These are phyloP conservation scores for Blastosporella zonata DNA, from an alignment of 1,284 basidiomycete species.

Conservation along the genomic window DNA sequence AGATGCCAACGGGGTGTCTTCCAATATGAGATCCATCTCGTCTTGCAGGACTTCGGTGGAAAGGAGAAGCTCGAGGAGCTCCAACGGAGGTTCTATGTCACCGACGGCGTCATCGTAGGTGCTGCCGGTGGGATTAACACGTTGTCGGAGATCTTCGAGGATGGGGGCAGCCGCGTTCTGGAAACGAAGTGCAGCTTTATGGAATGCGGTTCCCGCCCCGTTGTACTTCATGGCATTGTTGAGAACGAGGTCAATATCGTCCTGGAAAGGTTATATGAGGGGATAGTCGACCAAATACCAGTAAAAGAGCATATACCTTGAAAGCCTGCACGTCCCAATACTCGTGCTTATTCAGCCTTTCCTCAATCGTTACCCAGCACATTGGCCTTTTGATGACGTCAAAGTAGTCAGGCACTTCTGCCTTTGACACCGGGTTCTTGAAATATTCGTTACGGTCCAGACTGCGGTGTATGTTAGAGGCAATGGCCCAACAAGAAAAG, in stretches of 20 bases:
- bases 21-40: constrained; percentile 50
- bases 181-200: constrained; percentile 73
- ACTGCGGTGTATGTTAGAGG: constrained; percentile 37
- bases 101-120: constrained; percentile 34
- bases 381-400: constrained; percentile 86
- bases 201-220: constrained; percentile 66
- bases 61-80: constrained; percentile 52
- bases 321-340: constrained; percentile 80
- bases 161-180: constrained; percentile 57
- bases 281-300: neutral
- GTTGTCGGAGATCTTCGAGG: constrained; percentile 37
- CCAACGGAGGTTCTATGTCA: constrained; percentile 69
- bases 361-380: constrained; percentile 83
- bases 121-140: neutral
- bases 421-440: constrained; percentile 75
- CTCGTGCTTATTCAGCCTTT: constrained; percentile 72
- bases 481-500: neutral
- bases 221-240: constrained; percentile 91
- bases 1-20: constrained; percentile 59
- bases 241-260: constrained; percentile 80
- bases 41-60: constrained; percentile 50
- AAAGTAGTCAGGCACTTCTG: constrained; percentile 90
- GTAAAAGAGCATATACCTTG: constrained; percentile 47
- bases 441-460: constrained; percentile 76
- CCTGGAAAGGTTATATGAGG: constrained; percentile 37